phyloP scores from a whole-genome alignment of 116 monocot species.

The Posidonia oceanica region DNA sequence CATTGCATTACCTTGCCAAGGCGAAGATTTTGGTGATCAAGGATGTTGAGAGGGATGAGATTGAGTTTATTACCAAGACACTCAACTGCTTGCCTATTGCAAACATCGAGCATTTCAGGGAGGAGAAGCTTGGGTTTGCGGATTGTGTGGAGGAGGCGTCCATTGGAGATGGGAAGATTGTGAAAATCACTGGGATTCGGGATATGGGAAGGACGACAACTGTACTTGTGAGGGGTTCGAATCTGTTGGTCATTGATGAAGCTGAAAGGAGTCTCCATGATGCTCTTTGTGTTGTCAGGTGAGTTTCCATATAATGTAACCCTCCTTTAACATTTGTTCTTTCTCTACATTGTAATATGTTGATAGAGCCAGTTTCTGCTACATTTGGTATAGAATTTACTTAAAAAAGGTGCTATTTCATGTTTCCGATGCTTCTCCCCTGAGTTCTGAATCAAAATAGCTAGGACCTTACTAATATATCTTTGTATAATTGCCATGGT shows the following conservation, averaged over 20 bases:
- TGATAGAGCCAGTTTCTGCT: too few species aligned
- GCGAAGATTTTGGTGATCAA: slow-evolving; percentile 80
- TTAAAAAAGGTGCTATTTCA: background rate
- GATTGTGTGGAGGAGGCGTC: slow-evolving; percentile 59
- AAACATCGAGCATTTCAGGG: slow-evolving; percentile 64
- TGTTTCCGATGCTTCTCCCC: too few species aligned
- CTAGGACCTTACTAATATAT: too few species aligned
- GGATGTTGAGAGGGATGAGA: slow-evolving; percentile 90
- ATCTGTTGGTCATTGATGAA: slow-evolving; percentile 60
- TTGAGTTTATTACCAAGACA: slow-evolving; percentile 86
- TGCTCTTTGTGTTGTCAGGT: slow-evolving; percentile 83
- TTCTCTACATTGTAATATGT: too few species aligned
- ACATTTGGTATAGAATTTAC: background rate
- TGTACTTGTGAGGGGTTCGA: slow-evolving; percentile 65
- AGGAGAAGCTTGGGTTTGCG: slow-evolving; percentile 63
- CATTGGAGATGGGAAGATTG: slow-evolving; percentile 64
- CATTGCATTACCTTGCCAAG: slow-evolving; percentile 73
- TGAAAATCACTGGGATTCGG: slow-evolving; percentile 64
- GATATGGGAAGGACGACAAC: slow-evolving; percentile 63
- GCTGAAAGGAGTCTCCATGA: slow-evolving; percentile 77
- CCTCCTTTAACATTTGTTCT: background rate
- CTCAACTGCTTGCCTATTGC: slow-evolving; percentile 71
- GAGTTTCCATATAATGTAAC: background rate
- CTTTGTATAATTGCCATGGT: too few species aligned
- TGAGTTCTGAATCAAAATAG: too few species aligned